Evolutionary conservation across 108 stramenopile genomes (phyloP).

Genomic region (Heterococcus sp.): DNA sequence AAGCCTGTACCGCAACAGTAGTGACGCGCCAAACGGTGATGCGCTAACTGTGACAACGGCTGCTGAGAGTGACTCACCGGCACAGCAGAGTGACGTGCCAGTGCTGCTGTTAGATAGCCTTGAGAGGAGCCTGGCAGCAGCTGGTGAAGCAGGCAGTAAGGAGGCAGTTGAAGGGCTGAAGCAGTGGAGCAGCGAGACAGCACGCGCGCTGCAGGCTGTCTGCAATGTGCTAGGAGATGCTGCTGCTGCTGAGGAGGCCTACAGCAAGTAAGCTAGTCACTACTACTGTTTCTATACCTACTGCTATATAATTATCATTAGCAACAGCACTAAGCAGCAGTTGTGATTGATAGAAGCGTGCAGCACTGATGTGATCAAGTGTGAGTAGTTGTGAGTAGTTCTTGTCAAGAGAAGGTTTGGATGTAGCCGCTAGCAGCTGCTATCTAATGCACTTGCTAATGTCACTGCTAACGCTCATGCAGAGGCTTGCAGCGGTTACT

Average conservation of each 20-base stretch:
- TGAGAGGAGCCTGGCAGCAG: background rate
- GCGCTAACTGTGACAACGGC: background rate
- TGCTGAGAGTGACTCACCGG: conserved; percentile 1
- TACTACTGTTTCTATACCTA: too few species aligned
- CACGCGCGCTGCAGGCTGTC: conserved; percentile 9
- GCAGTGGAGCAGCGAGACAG: conserved; percentile 2
- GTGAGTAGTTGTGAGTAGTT: too few species aligned
- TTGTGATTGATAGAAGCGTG: too few species aligned
- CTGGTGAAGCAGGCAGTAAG: conserved; percentile 3
- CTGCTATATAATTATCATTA: too few species aligned
- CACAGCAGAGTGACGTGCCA: background rate
- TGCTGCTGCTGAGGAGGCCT: background rate
- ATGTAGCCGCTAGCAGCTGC: too few species aligned
- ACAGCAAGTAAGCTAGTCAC: background rate
- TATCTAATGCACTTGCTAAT: too few species aligned
- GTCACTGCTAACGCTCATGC: too few species aligned
- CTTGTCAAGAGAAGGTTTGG: too few species aligned
- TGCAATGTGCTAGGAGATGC: conserved; percentile 18
- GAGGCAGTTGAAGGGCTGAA: background rate
- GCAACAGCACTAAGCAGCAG: too few species aligned
- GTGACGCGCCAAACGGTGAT: background rate
- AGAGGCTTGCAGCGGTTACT: background rate
- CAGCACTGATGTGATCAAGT: too few species aligned
- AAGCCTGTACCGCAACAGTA: too few species aligned
- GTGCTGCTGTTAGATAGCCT: too few species aligned